Percentiles rank a stretch among this genome's conserved stretches.
Conservation (phyloP, 2,329 filamentous ascomycete species). For the Ophiocordyceps unilateralis region DNA sequence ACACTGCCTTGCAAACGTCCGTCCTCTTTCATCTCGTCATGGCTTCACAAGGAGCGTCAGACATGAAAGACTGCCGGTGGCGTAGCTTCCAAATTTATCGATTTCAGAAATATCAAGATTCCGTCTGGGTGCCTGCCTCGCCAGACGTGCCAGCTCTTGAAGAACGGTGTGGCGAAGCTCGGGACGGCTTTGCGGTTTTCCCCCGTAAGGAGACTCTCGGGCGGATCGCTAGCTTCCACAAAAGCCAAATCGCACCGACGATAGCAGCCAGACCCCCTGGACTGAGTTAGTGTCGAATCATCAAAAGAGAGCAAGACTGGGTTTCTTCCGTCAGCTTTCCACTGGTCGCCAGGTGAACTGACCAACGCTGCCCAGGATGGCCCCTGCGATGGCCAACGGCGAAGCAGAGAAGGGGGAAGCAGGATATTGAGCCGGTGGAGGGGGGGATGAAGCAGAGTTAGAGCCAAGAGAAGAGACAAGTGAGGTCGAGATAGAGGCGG, state of each 20-base stretch:
- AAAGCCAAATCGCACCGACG: slow-evolving; percentile 1
- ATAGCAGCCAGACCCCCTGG: slow-evolving; percentile 1
- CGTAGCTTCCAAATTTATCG: too few species aligned
- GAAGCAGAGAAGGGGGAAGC: not conserved
- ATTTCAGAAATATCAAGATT: too few species aligned
- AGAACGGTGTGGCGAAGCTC: not conserved
- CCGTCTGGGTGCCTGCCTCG: slow-evolving; percentile 1
- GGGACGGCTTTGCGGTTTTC: not conserved
- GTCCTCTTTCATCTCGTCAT: too few species aligned
- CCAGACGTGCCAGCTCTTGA: not conserved
- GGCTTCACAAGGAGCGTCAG: too few species aligned
- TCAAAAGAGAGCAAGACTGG: not conserved
- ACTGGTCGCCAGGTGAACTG: not conserved
- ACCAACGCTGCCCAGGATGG: slow-evolving; percentile 5
- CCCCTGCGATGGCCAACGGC: slow-evolving; percentile 1
- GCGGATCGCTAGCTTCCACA: slow-evolving; percentile 1
- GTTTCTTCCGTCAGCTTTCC: too few species aligned
- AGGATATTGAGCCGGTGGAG: not conserved
- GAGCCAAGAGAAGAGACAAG: not conserved
- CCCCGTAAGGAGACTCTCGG: not conserved
- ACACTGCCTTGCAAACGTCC: too few species aligned
- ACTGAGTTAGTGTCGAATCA: not conserved
- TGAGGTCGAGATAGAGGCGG: not conserved
- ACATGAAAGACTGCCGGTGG: too few species aligned
- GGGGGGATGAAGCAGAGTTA: too few species aligned